These are phyloP conservation scores for Fusarium sp. DNA, from an alignment of 2,329 filamentous ascomycete genomes.

Conservation along the genomic window DNA sequence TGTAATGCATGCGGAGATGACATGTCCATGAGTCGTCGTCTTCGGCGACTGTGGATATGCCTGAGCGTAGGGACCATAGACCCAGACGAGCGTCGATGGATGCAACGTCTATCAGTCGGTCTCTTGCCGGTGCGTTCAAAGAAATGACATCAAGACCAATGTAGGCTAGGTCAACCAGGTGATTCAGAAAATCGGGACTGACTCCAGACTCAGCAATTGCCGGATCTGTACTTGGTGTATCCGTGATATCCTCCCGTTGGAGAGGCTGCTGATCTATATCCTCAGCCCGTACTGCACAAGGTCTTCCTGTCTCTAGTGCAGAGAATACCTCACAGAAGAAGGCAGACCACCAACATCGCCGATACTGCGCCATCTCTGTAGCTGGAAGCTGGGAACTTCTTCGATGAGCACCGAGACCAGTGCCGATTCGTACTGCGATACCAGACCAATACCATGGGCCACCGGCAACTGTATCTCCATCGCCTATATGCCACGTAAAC, in stretches of 20 bases:
- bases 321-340: slow-evolving; percentile 47
- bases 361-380: slow-evolving; percentile 43
- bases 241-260: slow-evolving; percentile 37
- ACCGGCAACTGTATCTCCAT: slow-evolving; percentile 42
- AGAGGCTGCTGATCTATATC: slow-evolving; percentile 45
- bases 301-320: slow-evolving; percentile 40
- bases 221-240: slow-evolving; percentile 19
- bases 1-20: slow-evolving; percentile 47
- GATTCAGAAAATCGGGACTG: slow-evolving; percentile 42
- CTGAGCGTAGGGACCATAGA: slow-evolving; percentile 44
- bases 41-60: slow-evolving; percentile 44
- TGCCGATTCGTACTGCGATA: slow-evolving; percentile 42
- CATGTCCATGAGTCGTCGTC: slow-evolving; percentile 41
- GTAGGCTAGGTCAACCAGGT: slow-evolving; percentile 42
- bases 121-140: slow-evolving; percentile 38
- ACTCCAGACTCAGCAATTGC: neutral
- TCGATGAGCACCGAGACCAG: slow-evolving; percentile 40
- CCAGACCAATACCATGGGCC: slow-evolving; percentile 48
- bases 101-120: slow-evolving; percentile 33
- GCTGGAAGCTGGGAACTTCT: slow-evolving; percentile 39
- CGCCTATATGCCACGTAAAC: slow-evolving; percentile 46
- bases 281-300: slow-evolving; percentile 43
- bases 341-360: slow-evolving; percentile 45
- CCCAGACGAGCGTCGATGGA: slow-evolving; percentile 45
- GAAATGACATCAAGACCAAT: slow-evolving; percentile 44